Percentiles rank a stretch among this genome's conserved stretches.
phyloP scores from a whole-genome alignment of 352 stramenopile genomes.

The Phytopythium mirpurense region DNA sequence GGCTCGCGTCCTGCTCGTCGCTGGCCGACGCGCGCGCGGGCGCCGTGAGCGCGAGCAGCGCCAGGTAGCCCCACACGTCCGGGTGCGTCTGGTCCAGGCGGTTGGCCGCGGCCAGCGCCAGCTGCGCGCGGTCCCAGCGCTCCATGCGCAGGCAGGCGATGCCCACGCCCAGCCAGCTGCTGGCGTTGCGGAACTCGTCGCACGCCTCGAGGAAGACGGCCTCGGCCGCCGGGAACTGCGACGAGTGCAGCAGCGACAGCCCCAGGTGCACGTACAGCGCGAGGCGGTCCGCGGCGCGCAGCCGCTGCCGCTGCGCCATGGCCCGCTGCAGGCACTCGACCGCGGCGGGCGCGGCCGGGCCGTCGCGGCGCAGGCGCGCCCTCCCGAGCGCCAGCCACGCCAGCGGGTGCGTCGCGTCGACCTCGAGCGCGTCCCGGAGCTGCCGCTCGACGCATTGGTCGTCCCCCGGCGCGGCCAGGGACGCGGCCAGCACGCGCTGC shows the following conservation, averaged over 20 bases:
- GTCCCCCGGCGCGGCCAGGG: slow-evolving; percentile 27
- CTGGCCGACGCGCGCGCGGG: slow-evolving; percentile 16
- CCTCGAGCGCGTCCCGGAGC: slow-evolving; percentile 50
- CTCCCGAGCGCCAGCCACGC: slow-evolving; percentile 54
- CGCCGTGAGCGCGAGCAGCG: slow-evolving; percentile 40
- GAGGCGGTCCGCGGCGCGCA: slow-evolving; percentile 29
- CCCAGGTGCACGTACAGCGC: slow-evolving; percentile 51
- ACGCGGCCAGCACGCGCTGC: slow-evolving; percentile 41
- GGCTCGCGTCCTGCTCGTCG: slow-evolving; percentile 38
- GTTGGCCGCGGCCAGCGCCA: slow-evolving; percentile 73
- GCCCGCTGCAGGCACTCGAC: slow-evolving; percentile 53
- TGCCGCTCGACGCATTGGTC: slow-evolving; percentile 21
- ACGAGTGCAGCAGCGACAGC: slow-evolving; percentile 53
- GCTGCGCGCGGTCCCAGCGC: slow-evolving; percentile 42
- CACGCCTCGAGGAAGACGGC: slow-evolving; percentile 47
- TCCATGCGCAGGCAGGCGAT: slow-evolving; percentile 67
- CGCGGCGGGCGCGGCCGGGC: slow-evolving; percentile 23
- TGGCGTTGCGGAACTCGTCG: slow-evolving; percentile 61
- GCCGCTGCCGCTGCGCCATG: slow-evolving; percentile 23
- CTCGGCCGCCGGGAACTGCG: slow-evolving; percentile 53
- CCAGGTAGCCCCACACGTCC: slow-evolving; percentile 77
- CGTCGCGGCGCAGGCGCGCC: slow-evolving; percentile 38
- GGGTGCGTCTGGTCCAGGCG: slow-evolving; percentile 54
- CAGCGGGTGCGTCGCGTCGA: slow-evolving; percentile 47
- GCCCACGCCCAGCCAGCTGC: slow-evolving; percentile 73